Evolutionary conservation across 1,284 basidiomycete genomes (phyloP), one percentile per base, ranked within the genome.

Genomic region (Puccinia brachypodii): DNA sequence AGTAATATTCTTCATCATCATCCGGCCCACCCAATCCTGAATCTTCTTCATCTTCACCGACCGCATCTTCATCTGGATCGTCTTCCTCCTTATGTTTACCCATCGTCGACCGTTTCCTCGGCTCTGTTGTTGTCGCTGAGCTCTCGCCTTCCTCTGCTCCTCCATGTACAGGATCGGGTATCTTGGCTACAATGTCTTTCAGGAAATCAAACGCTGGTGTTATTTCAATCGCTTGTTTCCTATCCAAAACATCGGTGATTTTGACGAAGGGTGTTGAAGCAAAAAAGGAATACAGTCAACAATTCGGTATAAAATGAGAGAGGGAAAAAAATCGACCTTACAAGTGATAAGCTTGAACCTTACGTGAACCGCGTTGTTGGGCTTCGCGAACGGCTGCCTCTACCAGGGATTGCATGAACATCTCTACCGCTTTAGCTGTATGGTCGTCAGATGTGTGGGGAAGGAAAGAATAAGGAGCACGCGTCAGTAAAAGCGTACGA

Each of bases 301-400:
- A n/a, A n/a, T n/a, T n/a, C n/a, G n/a, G n/a, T n/a, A n/a, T n/a
- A n/a, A n/a, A n/a, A n/a, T n/a, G n/a, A n/a, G n/a, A n/a, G n/a
- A n/a, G n/a, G n/a, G n/a, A n/a, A n/a, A n/a, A n/a, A n/a, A n/a
- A n/a, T n/a, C n/a, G n/a, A n/a, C n/a, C 94, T 84, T 85, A 98
- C 96, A 99, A 88, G 88, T 98, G 96, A 87, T 97, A 95, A 0
- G 93, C 91, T 83, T 97, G 94, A 78, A 99, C 91, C 85, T 95
- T 94, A 88, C 93, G 95, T 3, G 94, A 91, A 1, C 94, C 94
- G 50, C 94, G 90, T 75, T 91, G 90, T 2, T 89, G 85, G 0
- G 96, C 94, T 83, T 98, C 92, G 85, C 92, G 93, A 84, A 91
- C 91, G 2, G 94, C 90, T 85, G 95, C 92, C 64, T 94, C 92